These are phyloP conservation scores for Colletotrichum sp. DNA, from an alignment of 2,329 filamentous ascomycete genomes.

Conservation along the genomic window DNA sequence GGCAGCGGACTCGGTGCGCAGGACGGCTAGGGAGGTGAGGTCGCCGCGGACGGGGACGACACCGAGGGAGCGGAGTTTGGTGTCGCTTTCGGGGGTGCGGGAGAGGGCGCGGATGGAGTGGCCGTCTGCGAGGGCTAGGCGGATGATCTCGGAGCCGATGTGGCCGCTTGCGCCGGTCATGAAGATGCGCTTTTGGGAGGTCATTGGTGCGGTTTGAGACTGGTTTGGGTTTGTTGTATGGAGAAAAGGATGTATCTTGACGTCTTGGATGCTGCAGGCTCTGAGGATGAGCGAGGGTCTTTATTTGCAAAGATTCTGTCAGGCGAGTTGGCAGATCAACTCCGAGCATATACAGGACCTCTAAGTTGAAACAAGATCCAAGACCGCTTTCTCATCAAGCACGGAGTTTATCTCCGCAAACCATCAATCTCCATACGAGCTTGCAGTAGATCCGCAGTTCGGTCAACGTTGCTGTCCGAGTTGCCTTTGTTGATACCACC, in stretches of 20 bases:
- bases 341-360: no score
- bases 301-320: not conserved
- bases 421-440: not conserved
- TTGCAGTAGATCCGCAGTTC: not conserved
- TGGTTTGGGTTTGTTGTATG: no score
- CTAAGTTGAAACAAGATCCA: no score
- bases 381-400: not conserved
- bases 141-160: constrained; percentile 39
- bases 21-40: constrained; percentile 39
- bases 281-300: not conserved
- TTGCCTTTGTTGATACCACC: no score
- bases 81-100: constrained; percentile 30
- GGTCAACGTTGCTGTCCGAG: not conserved
- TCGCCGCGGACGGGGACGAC: constrained; percentile 44
- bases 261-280: not conserved
- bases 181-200: constrained; percentile 28
- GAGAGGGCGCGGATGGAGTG: constrained; percentile 35
- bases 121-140: constrained; percentile 39
- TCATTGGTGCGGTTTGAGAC: not conserved
- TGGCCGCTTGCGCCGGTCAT: constrained; percentile 46
- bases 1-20: constrained; percentile 38
- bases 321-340: no score
- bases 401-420: not conserved
- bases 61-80: constrained; percentile 39
- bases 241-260: no score